phyloP scores from a whole-genome alignment of 768 basidiomycete genomes.

The Pulveroboletus sp. region DNA sequence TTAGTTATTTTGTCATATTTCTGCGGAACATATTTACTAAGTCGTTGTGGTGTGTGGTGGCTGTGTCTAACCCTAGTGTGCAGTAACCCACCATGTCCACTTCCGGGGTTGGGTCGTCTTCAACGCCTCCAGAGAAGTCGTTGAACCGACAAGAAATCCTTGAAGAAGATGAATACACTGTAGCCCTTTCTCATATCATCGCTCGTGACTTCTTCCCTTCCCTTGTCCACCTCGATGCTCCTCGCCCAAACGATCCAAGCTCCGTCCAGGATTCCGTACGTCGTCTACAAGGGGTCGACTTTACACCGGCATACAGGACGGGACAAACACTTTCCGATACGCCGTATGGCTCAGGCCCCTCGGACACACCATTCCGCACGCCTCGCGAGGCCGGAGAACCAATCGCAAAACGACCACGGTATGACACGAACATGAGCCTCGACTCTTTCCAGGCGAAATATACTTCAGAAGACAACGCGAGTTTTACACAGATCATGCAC shows the following conservation, averaged over 20 bases:
- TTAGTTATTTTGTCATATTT: conserved; percentile 15
- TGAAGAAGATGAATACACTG: conserved; percentile 94
- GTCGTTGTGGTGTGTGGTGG: conserved; percentile 5
- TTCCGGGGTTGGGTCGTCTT: conserved; percentile 24
- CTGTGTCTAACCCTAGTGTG: conserved; percentile 2
- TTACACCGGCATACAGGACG: conserved; percentile 44
- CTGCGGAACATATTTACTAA: not conserved
- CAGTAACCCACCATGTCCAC: conserved; percentile 26
- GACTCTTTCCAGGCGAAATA: conserved; percentile 88
- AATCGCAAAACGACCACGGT: conserved; percentile 52
- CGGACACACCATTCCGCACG: conserved; percentile 63
- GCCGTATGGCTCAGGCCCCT: conserved; percentile 53
- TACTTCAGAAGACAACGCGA: conserved; percentile 97
- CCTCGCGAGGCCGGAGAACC: conserved; percentile 39
- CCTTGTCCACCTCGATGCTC: conserved; percentile 78
- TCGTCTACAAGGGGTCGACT: conserved; percentile 56
- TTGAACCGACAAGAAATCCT: conserved; percentile 68
- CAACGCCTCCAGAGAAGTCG: conserved; percentile 42
- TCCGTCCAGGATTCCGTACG: conserved; percentile 76
- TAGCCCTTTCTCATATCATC: conserved; percentile 85
- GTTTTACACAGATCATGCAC: conserved; percentile 88
- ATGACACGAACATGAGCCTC: conserved; percentile 59
- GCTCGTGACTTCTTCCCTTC: conserved; percentile 98
- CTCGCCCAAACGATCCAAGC: conserved; percentile 68
- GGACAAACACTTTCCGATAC: conserved; percentile 53